Base-by-base conservation (phyloP, 768 basidiomycete genomes). In the Suillus subalutaceus region DNA sequence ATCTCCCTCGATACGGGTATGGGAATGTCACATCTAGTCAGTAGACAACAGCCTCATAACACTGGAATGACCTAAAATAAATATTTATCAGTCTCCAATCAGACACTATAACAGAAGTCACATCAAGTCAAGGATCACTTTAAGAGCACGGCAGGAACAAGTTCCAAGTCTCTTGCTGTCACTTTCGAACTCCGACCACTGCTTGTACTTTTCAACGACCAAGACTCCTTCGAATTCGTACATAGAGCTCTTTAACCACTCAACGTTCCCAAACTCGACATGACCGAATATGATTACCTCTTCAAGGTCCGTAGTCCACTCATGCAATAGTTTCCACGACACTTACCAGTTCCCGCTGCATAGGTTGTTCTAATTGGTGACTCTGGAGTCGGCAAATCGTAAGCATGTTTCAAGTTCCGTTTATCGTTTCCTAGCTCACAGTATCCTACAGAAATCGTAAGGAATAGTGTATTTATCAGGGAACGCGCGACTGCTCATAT, bases 341-440 rank as follows among this genome's bases (percentile, higher is more conserved):
- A n/a, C 46, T 59, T 18, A 59, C 46, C 37, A 62, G 63, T 65
- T 44, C 62, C 48, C 67, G 12, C 16, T n/a, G 9, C 61, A 46
- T 67, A 99, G 97, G 94, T 98, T 73, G 97, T 99, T 72, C 88
- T 99, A 70, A 98, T 99, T 83, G 97, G 97, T 77, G 97, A 99
- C 81, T 97, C 96, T 69, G 97, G 97, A 68, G 97, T 99, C 76
- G 97, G 97, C 78, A 99, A 99, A 87, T 97, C 95, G 96, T 99
- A 82, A 79, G 96, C 91, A 72, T 73, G 73, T 13, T 58, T 59
- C 62, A 48, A 55, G 38, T 56, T 58, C 23, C 44, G 32, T 50
- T 30, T 1, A 63, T 71, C 35, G 43, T 52, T 65, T 30, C 60
- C 50, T 43, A 59, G 20, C 38, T 13, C 23, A 61, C 65, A 62